Evolutionary conservation across 2,329 filamentous ascomycete species (phyloP), one percentile per base, ranked within the genome.

Genomic region (Aspergillus pseudonomiae): DNA sequence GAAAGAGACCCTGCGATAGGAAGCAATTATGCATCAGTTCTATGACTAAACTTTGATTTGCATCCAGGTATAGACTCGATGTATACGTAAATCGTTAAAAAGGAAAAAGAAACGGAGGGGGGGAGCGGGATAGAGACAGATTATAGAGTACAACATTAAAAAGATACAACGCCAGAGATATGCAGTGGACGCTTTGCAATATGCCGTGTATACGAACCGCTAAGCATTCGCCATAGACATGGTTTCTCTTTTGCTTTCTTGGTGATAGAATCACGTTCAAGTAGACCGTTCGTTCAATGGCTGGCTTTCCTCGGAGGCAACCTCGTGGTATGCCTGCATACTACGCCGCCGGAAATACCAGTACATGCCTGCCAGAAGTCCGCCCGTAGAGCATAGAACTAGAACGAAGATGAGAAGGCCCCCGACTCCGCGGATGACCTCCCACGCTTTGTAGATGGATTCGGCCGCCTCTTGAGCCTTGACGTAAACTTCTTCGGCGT

Each of bases 361-460:
- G 60, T 67, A 72, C n/a, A 68, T 28, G 24, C 66, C 69, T 16
- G 64, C 65, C 43, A 71, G 45, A 16, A 71, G 59, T 21, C 73
- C 74, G n/a, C 68, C 67, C 32, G 73, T 34, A 6, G 69, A 67
- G 59, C 70, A 69, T 2, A 61, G 46, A n/a, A 72, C 41, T 41
- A 74, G 54, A 43, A 77, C 66, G 59, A 75, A 69, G 26, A 77
- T 69, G 45, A 77, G 52, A 4, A 77, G 59, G 24, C 68, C 70
- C 4, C 74, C 72, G 2, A 76, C 63, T 16, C 70, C 71, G 50
- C 68, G 72, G 26, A 77, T 68, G 28, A 76, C 63, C 16, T 76
- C 73, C 62, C 73, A 75, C 10, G 75, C 75, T 63, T 71, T 70
- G 63, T 66, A 68, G 30, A 72, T 68, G 4, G 71, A 64, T 54